Conservation (phyloP, 768 basidiomycete species). For the Psilocybe subaeruginosa region DNA sequence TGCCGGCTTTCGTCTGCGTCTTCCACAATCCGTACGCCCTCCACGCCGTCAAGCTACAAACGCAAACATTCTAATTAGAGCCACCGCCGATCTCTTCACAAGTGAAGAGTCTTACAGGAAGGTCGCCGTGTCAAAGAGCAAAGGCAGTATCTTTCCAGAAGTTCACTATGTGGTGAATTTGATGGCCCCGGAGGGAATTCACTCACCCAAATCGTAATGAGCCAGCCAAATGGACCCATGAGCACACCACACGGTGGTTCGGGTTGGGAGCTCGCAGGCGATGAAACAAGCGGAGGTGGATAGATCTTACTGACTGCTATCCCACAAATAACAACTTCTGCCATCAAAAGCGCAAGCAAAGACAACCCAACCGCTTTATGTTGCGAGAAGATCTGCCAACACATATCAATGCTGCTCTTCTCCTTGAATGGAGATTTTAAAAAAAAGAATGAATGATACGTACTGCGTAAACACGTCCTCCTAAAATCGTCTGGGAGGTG, state of each 20-base stretch:
- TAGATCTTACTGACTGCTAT: conserved; percentile 19
- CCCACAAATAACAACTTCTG: conserved; percentile 15
- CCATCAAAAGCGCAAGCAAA: conserved; percentile 17
- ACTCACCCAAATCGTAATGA: conserved; percentile 25
- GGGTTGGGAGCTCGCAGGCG: conserved; percentile 13
- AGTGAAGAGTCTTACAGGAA: conserved; percentile 14
- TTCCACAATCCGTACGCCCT: conserved; percentile 16
- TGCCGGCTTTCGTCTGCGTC: conserved; percentile 3
- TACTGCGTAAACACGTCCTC: conserved; percentile 28
- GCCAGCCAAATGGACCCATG: conserved; percentile 23
- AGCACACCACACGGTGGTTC: conserved; percentile 22
- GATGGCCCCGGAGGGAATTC: too few relatives aligned
- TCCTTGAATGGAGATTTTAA: too few relatives aligned
- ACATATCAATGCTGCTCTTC: background rate
- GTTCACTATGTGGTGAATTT: too few relatives aligned
- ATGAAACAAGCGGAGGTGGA: conserved; percentile 14
- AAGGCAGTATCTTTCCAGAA: conserved; percentile 12
- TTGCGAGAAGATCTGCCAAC: conserved; percentile 19
- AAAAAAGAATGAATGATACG: background rate
- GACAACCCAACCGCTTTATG: conserved; percentile 14
- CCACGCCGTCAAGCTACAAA: conserved; percentile 13
- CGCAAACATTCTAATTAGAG: background rate
- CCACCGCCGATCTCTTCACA: background rate
- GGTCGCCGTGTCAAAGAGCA: conserved; percentile 21
- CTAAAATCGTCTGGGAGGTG: conserved; percentile 28